phyloP scores from a whole-genome alignment of 1,139 yeast genomes.

The Suhomyces kunorum region DNA sequence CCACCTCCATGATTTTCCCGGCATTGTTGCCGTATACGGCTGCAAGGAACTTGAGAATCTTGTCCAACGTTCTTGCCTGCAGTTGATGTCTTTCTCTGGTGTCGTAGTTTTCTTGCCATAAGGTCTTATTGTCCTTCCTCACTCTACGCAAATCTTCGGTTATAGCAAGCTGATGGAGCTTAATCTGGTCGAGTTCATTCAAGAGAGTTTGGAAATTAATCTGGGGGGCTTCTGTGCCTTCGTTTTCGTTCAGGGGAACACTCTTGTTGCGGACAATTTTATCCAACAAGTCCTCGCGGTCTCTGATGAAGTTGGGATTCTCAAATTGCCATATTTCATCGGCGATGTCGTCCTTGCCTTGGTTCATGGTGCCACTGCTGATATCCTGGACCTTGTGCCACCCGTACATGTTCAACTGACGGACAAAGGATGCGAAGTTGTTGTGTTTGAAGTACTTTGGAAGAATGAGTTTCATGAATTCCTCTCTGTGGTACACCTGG shows the following conservation, averaged over 20 bases:
- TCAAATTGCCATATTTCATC: conserved; percentile 74
- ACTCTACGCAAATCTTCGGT: conserved; percentile 82
- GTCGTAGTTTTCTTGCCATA: conserved; percentile 86
- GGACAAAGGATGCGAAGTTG: conserved; percentile 75
- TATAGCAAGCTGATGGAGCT: conserved; percentile 74
- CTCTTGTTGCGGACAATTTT: conserved; percentile 56
- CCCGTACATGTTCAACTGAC: conserved; percentile 96
- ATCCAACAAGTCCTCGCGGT: conserved; percentile 70
- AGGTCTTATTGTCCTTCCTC: conserved; percentile 80
- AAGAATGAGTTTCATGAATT: conserved; percentile 77
- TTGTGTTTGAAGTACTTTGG: conserved; percentile 93
- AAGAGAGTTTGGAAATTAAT: conserved; percentile 59
- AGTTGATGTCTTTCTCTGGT: conserved; percentile 83
- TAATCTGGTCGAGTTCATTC: conserved; percentile 73
- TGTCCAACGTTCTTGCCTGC: conserved; percentile 86
- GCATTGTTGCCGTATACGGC: conserved; percentile 72
- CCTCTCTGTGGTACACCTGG: conserved; percentile 81
- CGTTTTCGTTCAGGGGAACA: conserved; percentile 20
- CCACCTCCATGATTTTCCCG: conserved; percentile 49
- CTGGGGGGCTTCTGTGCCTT: conserved; percentile 14
- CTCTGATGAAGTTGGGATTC: conserved; percentile 75
- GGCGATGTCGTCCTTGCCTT: conserved; percentile 51
- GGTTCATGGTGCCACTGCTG: conserved; percentile 61
- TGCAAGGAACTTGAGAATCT: conserved; percentile 83
- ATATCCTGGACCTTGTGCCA: conserved; percentile 94